These are phyloP conservation scores for Brassica juncea DNA, from an alignment of 345 rosid species.

Conservation along the genomic window DNA sequence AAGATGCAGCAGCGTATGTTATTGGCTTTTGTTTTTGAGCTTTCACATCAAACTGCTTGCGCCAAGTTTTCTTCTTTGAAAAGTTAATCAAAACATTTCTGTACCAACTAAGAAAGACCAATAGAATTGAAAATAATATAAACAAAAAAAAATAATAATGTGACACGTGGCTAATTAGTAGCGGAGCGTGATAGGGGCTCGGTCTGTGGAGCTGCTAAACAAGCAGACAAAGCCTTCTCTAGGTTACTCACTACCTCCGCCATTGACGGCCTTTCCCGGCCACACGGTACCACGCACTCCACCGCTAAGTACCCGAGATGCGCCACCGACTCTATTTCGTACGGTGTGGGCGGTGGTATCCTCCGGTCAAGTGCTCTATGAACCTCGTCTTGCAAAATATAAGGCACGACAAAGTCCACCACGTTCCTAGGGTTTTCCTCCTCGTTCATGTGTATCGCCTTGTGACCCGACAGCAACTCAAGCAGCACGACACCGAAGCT, in stretches of 20 bases:
- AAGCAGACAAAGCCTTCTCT: slow-evolving; percentile 57
- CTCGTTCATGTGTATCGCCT: slow-evolving; percentile 65
- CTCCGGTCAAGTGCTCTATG: slow-evolving; percentile 65
- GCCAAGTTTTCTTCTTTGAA: not conserved
- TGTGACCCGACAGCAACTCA: slow-evolving; percentile 60
- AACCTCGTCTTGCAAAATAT: slow-evolving; percentile 57
- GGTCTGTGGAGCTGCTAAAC: slow-evolving; percentile 39
- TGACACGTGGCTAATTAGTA: slow-evolving; percentile 16
- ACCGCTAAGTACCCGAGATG: slow-evolving; percentile 61
- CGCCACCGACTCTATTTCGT: slow-evolving; percentile 71
- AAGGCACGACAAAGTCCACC: slow-evolving; percentile 66
- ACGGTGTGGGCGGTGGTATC: slow-evolving; percentile 69
- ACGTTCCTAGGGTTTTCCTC: slow-evolving; percentile 56
- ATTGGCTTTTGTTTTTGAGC: slow-evolving; percentile 10
- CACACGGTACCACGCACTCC: slow-evolving; percentile 56
- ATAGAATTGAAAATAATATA: not conserved
- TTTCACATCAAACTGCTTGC: slow-evolving; percentile 22
- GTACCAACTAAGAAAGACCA: not conserved
- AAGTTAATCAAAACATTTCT: not conserved
- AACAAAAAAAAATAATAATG: not conserved
- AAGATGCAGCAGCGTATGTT: not conserved
- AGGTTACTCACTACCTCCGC: slow-evolving; percentile 51
- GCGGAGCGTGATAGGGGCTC: slow-evolving; percentile 46
- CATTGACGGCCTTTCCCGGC: slow-evolving; percentile 69
- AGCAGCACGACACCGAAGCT: slow-evolving; percentile 74